These are phyloP conservation scores for Climacium dendroides DNA, from an alignment of 225 moss, liverwort and hornwort genomes.

Conservation along the genomic window DNA sequence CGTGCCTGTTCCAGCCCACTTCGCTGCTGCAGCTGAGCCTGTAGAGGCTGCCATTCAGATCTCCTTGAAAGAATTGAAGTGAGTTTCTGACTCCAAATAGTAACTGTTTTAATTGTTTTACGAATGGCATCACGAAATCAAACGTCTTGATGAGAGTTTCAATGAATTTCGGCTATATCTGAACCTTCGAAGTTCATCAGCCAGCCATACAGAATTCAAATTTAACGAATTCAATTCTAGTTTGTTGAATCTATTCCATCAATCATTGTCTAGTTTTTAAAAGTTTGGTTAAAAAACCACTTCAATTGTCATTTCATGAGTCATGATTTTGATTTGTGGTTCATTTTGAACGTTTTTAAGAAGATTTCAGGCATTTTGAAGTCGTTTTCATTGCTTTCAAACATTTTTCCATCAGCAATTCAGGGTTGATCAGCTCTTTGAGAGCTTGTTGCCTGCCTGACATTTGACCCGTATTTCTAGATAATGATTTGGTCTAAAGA, in stretches of 20 bases:
- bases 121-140: background rate
- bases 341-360: background rate
- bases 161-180: background rate
- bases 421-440: background rate
- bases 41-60: slow-evolving; percentile 65
- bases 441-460: background rate
- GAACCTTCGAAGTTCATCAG: background rate
- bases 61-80: slow-evolving; percentile 66
- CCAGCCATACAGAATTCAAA: background rate
- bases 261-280: background rate
- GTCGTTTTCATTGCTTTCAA: background rate
- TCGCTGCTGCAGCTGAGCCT: slow-evolving; percentile 58
- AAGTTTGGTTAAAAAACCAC: no score
- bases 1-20: slow-evolving; percentile 67
- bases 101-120: background rate
- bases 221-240: background rate
- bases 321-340: background rate
- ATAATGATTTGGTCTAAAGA: background rate
- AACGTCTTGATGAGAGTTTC: background rate
- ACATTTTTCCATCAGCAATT: background rate
- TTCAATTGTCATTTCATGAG: background rate
- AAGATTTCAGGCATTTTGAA: background rate
- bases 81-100: background rate
- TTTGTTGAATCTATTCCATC: background rate
- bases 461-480: background rate